Evolutionary conservation across 169 alveolate species (phyloP).

Genomic region (Eimeria maxima): DNA sequence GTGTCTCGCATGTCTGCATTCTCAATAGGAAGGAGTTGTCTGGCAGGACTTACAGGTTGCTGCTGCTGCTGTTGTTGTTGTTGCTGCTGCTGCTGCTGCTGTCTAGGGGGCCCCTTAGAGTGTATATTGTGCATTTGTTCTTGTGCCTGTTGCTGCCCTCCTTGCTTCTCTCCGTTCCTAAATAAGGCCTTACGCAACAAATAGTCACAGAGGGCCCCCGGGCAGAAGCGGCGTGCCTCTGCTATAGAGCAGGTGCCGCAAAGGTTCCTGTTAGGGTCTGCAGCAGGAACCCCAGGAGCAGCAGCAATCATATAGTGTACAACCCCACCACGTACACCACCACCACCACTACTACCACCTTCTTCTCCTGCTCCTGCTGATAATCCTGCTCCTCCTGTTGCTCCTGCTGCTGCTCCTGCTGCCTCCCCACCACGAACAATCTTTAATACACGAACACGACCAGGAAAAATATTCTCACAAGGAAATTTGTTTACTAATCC

Average conservation of each 20-base stretch:
- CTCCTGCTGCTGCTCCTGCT: too few relatives aligned
- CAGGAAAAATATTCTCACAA: slow-evolving; percentile 39
- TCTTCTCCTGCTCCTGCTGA: too few relatives aligned
- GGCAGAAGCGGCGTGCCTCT: slow-evolving; percentile 64
- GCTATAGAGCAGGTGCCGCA: slow-evolving; percentile 52
- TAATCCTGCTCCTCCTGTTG: too few relatives aligned
- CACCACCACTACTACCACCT: too few relatives aligned
- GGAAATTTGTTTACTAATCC: slow-evolving; percentile 35
- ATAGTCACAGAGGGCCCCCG: slow-evolving; percentile 66
- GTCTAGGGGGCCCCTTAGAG: neutral
- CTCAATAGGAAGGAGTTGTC: neutral
- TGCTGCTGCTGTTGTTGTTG: too few relatives aligned
- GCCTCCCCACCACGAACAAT: slow-evolving; percentile 45
- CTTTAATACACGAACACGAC: neutral
- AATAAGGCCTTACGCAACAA: slow-evolving; percentile 36
- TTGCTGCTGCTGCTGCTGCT: neutral
- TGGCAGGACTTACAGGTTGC: neutral
- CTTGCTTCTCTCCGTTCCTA: slow-evolving; percentile 8
- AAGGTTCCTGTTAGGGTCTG: slow-evolving; percentile 44
- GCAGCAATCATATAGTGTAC: slow-evolving; percentile 56
- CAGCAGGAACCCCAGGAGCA: slow-evolving; percentile 19
- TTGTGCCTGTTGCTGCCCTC: neutral
- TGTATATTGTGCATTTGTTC: neutral
- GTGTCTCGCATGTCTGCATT: neutral
- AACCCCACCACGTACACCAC: slow-evolving; percentile 44